A percentile compares a stretch with the other conserved stretches of the same genome.
phyloP scores from a whole-genome alignment of 768 basidiomycete genomes.

The Strobilomyces confusus region DNA sequence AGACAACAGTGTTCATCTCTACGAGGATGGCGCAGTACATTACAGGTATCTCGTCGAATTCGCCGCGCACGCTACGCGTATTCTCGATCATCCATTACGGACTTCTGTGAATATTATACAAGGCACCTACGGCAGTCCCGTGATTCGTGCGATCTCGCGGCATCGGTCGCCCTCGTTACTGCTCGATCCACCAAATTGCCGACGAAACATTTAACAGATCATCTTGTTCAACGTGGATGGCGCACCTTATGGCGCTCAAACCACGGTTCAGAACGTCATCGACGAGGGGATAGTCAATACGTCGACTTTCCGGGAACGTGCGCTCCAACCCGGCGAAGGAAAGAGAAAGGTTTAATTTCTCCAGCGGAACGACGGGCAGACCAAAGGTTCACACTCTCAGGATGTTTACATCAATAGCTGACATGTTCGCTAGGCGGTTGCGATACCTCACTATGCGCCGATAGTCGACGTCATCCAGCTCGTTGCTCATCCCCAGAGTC shows the following conservation, averaged over 20 bases:
- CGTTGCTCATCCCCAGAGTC: conserved; percentile 48
- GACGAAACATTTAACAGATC: conserved; percentile 41
- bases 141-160: too few relatives aligned
- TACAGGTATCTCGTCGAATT: too few relatives aligned
- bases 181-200: conserved; percentile 39
- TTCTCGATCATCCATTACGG: too few relatives aligned
- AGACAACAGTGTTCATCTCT: too few relatives aligned
- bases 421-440: conserved; percentile 43
- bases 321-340: conserved; percentile 53
- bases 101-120: too few relatives aligned
- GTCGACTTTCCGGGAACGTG: conserved; percentile 45
- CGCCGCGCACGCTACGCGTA: too few relatives aligned
- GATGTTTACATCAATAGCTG: neutral
- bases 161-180: conserved; percentile 43
- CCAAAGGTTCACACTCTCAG: conserved; percentile 50
- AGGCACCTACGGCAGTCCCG: too few relatives aligned
- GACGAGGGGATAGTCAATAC: conserved; percentile 41
- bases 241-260: conserved; percentile 10
- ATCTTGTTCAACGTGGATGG: conserved; percentile 36
- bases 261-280: conserved; percentile 46
- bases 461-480: conserved; percentile 63
- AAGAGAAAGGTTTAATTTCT: conserved; percentile 71
- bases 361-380: conserved; percentile 71
- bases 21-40: too few relatives aligned
- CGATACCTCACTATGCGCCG: conserved; percentile 54